Evolutionary conservation across 768 basidiomycete genomes (phyloP), one percentile per base, ranked within the genome.

Genomic region (Mycena venus): DNA sequence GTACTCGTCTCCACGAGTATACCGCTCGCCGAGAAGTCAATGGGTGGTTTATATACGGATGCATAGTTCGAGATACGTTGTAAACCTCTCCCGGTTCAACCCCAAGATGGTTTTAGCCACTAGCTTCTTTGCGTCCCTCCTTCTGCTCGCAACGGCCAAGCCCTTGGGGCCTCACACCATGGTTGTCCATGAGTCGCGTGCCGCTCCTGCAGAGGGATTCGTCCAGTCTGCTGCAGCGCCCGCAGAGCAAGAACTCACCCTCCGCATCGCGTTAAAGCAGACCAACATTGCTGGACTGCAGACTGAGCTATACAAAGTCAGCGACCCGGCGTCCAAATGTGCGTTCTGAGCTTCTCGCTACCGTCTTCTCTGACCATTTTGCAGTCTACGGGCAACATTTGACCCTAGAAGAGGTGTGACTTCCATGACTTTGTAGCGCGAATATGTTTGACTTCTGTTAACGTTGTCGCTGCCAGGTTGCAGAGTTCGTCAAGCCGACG

Each of bases 401-500:
- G 42, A 53, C 68, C 36, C 25, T 32, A 12, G 68, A 70, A 32
- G 60, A 62, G 68, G 68, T 69, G 36, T 38, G 49, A 59, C 11
- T 36, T 60, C 29, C 25, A 44, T 40, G 36, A 34, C 27, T 23
- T 55, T 31, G 25, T 31, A 68, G 32, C 38, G 34, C 68, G 38
- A 49, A n/a, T 29, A 55, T 42, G 23, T 47, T 47, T 60, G 32
- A 44, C 36, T 2, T 56, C 36, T 36, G 42, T 60, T n/a, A n/a
- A n/a, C n/a, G n/a, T n/a, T 68, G 29, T 38, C 31, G 34, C 53
- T 42, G 32, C 19, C 59, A 86, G 31, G 85, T 86, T n/a, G 82
- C 83, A 27, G 79, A 76, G 11, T 82, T 86, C 29, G 80, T 85
- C 60, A 81, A 82, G 11, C 86, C 86, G 0, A 82, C 81, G 44